A percentile compares a stretch with the other conserved stretches of the same genome.
Evolutionary conservation across 805 yeast genomes (phyloP).

Genomic region (Yarrowia sp.): DNA sequence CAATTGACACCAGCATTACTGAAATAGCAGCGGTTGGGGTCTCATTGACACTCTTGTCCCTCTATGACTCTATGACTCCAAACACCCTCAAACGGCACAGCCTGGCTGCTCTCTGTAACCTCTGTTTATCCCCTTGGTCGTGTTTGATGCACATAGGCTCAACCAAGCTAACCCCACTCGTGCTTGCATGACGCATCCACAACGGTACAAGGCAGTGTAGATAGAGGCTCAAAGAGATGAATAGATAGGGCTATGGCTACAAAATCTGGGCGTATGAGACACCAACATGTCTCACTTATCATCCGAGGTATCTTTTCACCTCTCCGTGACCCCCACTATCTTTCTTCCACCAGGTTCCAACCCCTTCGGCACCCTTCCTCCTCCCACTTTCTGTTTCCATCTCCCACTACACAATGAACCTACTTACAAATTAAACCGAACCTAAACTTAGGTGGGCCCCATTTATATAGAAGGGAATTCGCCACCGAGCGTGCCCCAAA

Average conservation of each 20-base stretch:
- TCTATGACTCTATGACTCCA: too few relatives aligned
- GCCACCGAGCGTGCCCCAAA: slow-evolving; percentile 17
- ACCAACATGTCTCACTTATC: too few relatives aligned
- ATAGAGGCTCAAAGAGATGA: not conserved
- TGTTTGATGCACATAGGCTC: slow-evolving; percentile 12
- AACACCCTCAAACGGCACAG: not conserved
- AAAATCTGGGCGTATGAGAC: too few relatives aligned
- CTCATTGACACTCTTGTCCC: too few relatives aligned
- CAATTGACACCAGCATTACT: too few relatives aligned
- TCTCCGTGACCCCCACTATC: too few relatives aligned
- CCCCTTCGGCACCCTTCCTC: slow-evolving; percentile 6
- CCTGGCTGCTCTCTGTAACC: not conserved
- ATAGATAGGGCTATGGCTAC: too few relatives aligned
- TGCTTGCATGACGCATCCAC: slow-evolving; percentile 35
- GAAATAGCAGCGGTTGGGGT: too few relatives aligned
- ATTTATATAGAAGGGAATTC: slow-evolving; percentile 18
- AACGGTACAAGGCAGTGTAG: slow-evolving; percentile 32
- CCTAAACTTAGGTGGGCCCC: slow-evolving; percentile 14
- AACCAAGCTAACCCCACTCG: slow-evolving; percentile 37
- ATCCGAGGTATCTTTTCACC: too few relatives aligned
- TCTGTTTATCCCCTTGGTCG: slow-evolving; percentile 7
- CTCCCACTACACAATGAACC: slow-evolving; percentile 20
- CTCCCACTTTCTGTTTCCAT: slow-evolving; percentile 18
- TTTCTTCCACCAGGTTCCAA: slow-evolving; percentile 10
- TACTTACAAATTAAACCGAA: slow-evolving; percentile 36